Percentiles rank a stretch among this genome's conserved stretches.
These are phyloP conservation scores for Mucor lusitanicus DNA, from an alignment of 371 early-diverging fungal genomes.

Conservation along the genomic window DNA sequence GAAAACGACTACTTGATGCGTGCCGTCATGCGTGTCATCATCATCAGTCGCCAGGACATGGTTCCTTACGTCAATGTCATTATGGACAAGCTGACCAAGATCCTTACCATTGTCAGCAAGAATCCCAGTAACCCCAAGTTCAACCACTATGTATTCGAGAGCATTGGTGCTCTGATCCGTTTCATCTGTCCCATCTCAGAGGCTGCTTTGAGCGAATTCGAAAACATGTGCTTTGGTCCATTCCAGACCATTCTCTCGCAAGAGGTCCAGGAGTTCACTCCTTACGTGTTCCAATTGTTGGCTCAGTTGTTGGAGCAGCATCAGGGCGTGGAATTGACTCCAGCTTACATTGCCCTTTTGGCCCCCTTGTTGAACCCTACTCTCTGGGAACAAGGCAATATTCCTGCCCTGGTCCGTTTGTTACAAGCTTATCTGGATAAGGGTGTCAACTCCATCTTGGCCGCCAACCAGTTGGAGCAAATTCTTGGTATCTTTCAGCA, in stretches of 20 bases:
- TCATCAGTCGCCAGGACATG: slow-evolving; percentile 73
- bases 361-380: slow-evolving; percentile 80
- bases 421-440: slow-evolving; percentile 83
- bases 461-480: slow-evolving; percentile 70
- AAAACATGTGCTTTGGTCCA: slow-evolving; percentile 72
- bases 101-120: slow-evolving; percentile 82
- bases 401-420: slow-evolving; percentile 91
- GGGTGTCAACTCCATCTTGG: slow-evolving; percentile 66
- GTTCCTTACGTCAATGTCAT: slow-evolving; percentile 70
- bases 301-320: slow-evolving; percentile 85
- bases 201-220: slow-evolving; percentile 75
- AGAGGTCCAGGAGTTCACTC: slow-evolving; percentile 89
- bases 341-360: slow-evolving; percentile 71
- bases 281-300: slow-evolving; percentile 95
- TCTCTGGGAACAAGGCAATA: slow-evolving; percentile 92
- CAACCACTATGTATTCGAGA: slow-evolving; percentile 96
- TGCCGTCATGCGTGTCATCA: slow-evolving; percentile 83
- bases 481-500: slow-evolving; percentile 93
- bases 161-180: slow-evolving; percentile 86
- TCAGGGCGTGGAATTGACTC: slow-evolving; percentile 65
- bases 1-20: slow-evolving; percentile 96
- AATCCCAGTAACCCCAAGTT: slow-evolving; percentile 98
- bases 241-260: slow-evolving; percentile 92
- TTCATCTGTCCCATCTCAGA: slow-evolving; percentile 66
- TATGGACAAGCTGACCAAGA: slow-evolving; percentile 70